These are phyloP conservation scores for Gracilaria caudata DNA, from an alignment of 23 red algal genomes.

Conservation along the genomic window DNA sequence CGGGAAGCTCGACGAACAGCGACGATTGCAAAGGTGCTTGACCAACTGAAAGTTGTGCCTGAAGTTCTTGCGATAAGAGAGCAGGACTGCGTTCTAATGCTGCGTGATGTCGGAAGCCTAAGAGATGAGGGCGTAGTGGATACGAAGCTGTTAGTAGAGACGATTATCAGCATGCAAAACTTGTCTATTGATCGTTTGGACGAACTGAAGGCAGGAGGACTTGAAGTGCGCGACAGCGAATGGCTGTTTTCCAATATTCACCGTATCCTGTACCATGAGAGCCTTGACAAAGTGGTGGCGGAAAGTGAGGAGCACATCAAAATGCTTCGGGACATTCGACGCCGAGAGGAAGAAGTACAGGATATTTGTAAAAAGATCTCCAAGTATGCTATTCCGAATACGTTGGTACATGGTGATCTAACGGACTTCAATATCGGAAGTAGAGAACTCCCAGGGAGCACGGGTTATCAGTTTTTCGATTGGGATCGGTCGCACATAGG, in stretches of 20 bases:
- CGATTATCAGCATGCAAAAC: not conserved
- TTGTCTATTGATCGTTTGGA: not conserved
- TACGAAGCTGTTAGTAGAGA: not conserved
- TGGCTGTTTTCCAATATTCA: not conserved
- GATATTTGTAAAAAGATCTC: not conserved
- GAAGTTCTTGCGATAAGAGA: not conserved
- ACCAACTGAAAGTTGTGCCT: not conserved
- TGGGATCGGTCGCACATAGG: not conserved
- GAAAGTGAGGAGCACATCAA: not conserved
- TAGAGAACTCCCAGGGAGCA: not conserved
- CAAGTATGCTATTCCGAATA: not conserved
- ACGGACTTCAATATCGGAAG: not conserved
- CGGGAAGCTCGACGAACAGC: conserved; percentile 10
- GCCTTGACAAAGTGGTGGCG: conserved; percentile 3
- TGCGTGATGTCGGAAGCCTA: not conserved
- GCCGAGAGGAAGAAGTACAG: not conserved
- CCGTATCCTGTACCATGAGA: not conserved
- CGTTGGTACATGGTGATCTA: not conserved
- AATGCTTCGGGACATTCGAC: not conserved
- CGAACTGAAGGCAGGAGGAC: not conserved
- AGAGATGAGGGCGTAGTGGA: not conserved
- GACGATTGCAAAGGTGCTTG: conserved; percentile 15
- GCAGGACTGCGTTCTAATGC: not conserved
- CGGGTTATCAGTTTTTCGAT: not conserved
- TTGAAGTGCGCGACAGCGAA: not conserved